Base-by-base conservation (phyloP, 2,329 filamentous ascomycete genomes). In the Botrytis tulipae region DNA sequence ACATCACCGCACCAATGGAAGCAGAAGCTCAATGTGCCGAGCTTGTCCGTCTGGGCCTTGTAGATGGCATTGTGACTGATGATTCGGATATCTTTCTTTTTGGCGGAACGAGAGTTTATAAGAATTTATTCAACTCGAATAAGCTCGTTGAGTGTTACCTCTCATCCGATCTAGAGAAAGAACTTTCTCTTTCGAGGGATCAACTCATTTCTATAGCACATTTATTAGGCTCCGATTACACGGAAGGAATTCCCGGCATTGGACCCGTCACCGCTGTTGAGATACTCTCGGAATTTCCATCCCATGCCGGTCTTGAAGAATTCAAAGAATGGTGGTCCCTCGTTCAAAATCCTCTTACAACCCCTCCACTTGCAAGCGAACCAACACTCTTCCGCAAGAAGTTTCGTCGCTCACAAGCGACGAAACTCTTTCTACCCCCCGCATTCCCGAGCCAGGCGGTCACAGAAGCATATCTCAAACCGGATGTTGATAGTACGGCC, bases 81-180 rank as follows among this genome's bases (percentile, higher is more conserved):
- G 96, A 99, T 81, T 97, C 93, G 4, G 96, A 99, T 84, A 97
- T 92, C 0, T 99, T 99, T 80, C 88, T 99, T 0, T 99, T 99
- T 82, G 97, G 96, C 29, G 97, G 96, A 54, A 99, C 94, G 0
- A 88, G 95, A 29, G 92, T 99, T 35, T 99, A 99, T 86, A 99
- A 99, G 83, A 99, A 99, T 85, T 97, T 99, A 94, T 99, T 99
- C 86, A 99, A 98, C 83, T 92, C 94, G 78, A 96, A 96, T 82
- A 99, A 99, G 81, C 97, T 94, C 78, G 96, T 99, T 60, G 96
- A 99, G 83, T 98, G 96, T 83, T 99, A 98, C 81, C 87, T 99
- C 16, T 84, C 90, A 3, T 86, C 85, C 0, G 96, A 99, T 79
- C 86, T 99, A 0, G 93, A 97, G 79, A 92, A 92, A 78, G 97